These are phyloP conservation scores for Acaromyces ingoldii DNA, from an alignment of 1,284 basidiomycete genomes.

Conservation along the genomic window DNA sequence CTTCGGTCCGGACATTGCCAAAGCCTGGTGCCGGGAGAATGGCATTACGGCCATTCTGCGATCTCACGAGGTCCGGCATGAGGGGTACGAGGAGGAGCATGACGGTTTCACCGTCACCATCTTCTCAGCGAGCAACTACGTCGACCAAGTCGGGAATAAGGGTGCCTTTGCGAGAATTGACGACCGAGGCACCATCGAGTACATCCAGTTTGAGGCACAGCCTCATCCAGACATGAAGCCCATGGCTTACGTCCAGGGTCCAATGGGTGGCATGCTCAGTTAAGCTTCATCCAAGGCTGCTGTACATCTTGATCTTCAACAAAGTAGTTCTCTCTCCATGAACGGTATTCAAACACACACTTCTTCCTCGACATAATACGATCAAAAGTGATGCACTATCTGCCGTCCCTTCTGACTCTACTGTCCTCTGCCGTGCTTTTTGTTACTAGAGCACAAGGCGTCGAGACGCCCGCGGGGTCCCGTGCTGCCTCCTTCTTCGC, in stretches of 20 bases:
- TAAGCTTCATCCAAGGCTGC: too few species aligned
- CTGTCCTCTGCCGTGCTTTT: too few species aligned
- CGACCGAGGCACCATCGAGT: conserved; percentile 67
- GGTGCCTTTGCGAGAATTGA: conserved; percentile 62
- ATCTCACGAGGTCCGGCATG: conserved; percentile 93
- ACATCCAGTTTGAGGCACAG: conserved; percentile 4
- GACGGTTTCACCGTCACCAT: conserved; percentile 60
- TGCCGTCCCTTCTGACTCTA: too few species aligned
- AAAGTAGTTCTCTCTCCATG: too few species aligned
- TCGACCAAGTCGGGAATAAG: conserved; percentile 53
- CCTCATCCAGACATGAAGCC: conserved; percentile 7
- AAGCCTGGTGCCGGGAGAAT: conserved; percentile 79
- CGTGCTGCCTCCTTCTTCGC: too few species aligned
- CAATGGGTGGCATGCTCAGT: conserved; percentile 4
- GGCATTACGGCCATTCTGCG: conserved; percentile 83
- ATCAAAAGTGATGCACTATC: too few species aligned
- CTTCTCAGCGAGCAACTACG: conserved; percentile 52
- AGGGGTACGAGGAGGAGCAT: conserved; percentile 79
- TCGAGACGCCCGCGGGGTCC: too few species aligned
- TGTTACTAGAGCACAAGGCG: too few species aligned
- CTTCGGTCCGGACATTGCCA: conserved; percentile 68
- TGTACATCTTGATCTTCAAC: too few species aligned
- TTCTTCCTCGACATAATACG: too few species aligned
- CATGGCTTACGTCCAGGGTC: conserved; percentile 2
- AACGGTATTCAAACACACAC: too few species aligned